Conservation (phyloP, 78 protist genomes). For the Dictyostelium brefeldianum region DNA sequence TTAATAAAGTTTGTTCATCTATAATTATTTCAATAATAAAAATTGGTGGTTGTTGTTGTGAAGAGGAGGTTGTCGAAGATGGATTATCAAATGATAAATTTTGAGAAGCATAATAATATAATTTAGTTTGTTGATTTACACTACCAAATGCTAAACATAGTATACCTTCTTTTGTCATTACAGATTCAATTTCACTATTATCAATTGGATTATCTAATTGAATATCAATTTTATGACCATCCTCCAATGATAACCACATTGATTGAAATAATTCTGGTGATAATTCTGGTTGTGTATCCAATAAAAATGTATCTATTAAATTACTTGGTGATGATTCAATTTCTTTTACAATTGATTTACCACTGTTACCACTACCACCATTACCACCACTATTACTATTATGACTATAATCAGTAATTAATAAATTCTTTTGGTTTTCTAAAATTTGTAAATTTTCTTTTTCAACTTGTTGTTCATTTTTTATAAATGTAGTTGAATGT, state of each 20-base stretch:
- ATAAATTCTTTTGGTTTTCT: constrained; percentile 3
- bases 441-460: constrained; percentile 2
- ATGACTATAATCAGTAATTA: background rate
- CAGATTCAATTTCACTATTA: constrained; percentile 30
- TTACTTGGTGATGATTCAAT: constrained; percentile 43
- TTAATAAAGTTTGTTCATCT: constrained; percentile 22
- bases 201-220: constrained; percentile 6
- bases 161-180: constrained; percentile 16
- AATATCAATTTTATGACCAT: constrained; percentile 53
- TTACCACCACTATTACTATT: background rate
- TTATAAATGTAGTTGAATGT: constrained; percentile 85
- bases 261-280: constrained; percentile 53
- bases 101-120: constrained; percentile 56
- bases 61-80: background rate
- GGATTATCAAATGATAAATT: background rate
- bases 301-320: constrained; percentile 15
- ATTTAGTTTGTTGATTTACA: constrained; percentile 33
- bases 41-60: background rate
- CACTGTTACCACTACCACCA: background rate
- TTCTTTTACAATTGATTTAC: background rate
- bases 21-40: constrained; percentile 47
- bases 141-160: constrained; percentile 66
- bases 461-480: constrained; percentile 7
- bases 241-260: constrained; percentile 48
- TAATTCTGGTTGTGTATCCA: constrained; percentile 37